Evolutionary conservation across 1,284 basidiomycete species (phyloP).

Genomic region (Golubevia pallescens): DNA sequence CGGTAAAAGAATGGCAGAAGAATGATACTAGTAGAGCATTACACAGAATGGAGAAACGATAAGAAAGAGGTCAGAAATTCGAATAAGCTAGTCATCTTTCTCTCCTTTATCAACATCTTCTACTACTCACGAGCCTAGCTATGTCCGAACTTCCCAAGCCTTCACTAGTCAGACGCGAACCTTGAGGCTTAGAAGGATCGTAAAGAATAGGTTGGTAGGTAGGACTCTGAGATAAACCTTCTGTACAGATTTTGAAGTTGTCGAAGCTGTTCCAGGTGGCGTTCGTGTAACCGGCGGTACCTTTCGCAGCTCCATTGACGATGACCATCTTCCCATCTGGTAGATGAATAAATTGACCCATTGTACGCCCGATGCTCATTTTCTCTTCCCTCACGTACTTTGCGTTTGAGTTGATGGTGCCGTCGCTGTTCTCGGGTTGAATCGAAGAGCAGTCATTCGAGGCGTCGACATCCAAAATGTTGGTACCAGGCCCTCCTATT

Average conservation of each 20-base stretch:
- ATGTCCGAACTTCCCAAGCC: constrained; percentile 38
- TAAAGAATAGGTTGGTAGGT: constrained; percentile 54
- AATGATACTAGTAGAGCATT: too few species aligned
- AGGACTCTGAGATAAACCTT: constrained; percentile 51
- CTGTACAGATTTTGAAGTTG: constrained; percentile 19
- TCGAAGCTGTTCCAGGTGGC: constrained; percentile 39
- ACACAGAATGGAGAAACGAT: too few species aligned
- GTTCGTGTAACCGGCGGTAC: constrained; percentile 59
- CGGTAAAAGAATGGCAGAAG: constrained; percentile 52
- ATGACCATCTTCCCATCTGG: constrained; percentile 58
- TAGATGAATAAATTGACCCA: constrained; percentile 60
- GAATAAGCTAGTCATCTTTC: too few species aligned
- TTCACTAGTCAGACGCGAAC: constrained; percentile 29
- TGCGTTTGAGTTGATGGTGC: constrained; percentile 20
- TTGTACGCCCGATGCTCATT: constrained; percentile 46
- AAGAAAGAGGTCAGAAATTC: too few species aligned
- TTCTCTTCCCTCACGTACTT: constrained; percentile 46
- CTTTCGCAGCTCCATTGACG: constrained; percentile 56
- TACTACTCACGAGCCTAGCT: too few species aligned
- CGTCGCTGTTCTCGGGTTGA: constrained; percentile 46
- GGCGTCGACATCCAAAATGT: constrained; percentile 40
- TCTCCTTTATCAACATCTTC: too few species aligned
- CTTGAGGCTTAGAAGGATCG: constrained; percentile 47
- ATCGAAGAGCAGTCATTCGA: constrained; percentile 57
- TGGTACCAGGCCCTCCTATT: constrained; percentile 23